Percentiles rank a stretch among this genome's conserved stretches.
These are phyloP conservation scores for Penicillium bialowiezense DNA, from an alignment of 495 filamentous ascomycete species.

Conservation along the genomic window DNA sequence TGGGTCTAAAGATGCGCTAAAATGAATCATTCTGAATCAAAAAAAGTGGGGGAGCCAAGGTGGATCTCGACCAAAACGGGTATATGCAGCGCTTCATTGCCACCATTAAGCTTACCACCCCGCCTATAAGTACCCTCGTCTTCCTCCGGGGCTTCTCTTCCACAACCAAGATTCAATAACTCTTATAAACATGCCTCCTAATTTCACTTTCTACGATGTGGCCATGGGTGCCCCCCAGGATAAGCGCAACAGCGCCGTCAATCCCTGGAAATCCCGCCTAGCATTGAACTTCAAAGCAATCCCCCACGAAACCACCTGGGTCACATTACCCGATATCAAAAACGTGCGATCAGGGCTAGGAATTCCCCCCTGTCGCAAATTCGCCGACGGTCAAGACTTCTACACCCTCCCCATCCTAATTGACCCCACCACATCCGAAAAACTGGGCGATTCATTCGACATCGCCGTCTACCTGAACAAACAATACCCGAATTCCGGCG, in stretches of 20 bases:
- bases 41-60: no score
- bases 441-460: constrained; percentile 61
- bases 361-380: constrained; percentile 47
- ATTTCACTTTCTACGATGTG: constrained; percentile 61
- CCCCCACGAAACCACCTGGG: constrained; percentile 53
- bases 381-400: constrained; percentile 55
- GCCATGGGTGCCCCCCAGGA: constrained; percentile 35
- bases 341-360: constrained; percentile 41
- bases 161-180: background rate
- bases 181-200: background rate
- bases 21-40: no score
- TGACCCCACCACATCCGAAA: constrained; percentile 38
- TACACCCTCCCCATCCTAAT: constrained; percentile 58
- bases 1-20: background rate
- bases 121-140: no score
- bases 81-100: no score
- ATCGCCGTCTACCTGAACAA: constrained; percentile 57
- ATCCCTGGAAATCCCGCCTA: constrained; percentile 59
- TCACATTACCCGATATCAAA: constrained; percentile 47
- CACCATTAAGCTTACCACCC: no score
- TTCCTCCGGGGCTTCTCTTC: no score
- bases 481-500: constrained; percentile 40
- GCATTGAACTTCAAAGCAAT: constrained; percentile 60
- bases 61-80: no score
- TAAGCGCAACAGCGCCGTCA: constrained; percentile 40